phyloP scores from a whole-genome alignment of 441 rosid species.

The Arabidopsis hybrid region DNA sequence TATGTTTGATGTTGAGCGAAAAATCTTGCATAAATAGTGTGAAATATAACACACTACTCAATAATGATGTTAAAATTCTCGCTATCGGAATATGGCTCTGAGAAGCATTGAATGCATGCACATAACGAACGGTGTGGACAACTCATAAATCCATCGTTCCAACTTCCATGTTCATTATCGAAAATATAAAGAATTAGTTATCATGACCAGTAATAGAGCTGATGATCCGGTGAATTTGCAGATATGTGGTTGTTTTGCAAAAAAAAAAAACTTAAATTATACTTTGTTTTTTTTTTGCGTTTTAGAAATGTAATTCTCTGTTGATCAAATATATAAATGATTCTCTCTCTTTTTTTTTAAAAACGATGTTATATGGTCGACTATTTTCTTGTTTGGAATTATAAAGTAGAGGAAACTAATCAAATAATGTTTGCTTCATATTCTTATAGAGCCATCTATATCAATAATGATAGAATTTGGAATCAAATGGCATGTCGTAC shows the following conservation, averaged over 20 bases:
- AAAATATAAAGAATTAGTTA: too few species aligned
- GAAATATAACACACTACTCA: background rate
- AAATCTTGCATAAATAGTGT: slow-evolving; percentile 3
- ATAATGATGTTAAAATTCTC: background rate
- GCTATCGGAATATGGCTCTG: slow-evolving; percentile 7
- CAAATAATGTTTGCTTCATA: slow-evolving; percentile 13
- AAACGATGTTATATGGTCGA: background rate
- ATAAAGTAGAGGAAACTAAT: slow-evolving; percentile 6
- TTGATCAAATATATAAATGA: too few species aligned
- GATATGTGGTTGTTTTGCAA: too few species aligned
- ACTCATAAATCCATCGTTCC: slow-evolving; percentile 26
- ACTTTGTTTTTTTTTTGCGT: too few species aligned
- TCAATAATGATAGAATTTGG: slow-evolving; percentile 37
- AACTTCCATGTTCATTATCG: background rate
- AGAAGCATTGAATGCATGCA: slow-evolving; percentile 36
- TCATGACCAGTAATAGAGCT: too few species aligned
- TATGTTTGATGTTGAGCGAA: background rate
- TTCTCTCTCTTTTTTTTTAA: too few species aligned
- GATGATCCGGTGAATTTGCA: too few species aligned
- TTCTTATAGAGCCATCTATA: background rate
- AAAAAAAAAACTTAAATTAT: too few species aligned
- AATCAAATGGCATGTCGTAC: slow-evolving; percentile 36
- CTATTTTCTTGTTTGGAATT: background rate
- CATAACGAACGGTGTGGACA: slow-evolving; percentile 32
- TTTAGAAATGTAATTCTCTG: too few species aligned